Evolutionary conservation across 176 grass and related monocot genomes (phyloP), one percentile per base, ranked within the genome.

Genomic region (Oryza punctata): DNA sequence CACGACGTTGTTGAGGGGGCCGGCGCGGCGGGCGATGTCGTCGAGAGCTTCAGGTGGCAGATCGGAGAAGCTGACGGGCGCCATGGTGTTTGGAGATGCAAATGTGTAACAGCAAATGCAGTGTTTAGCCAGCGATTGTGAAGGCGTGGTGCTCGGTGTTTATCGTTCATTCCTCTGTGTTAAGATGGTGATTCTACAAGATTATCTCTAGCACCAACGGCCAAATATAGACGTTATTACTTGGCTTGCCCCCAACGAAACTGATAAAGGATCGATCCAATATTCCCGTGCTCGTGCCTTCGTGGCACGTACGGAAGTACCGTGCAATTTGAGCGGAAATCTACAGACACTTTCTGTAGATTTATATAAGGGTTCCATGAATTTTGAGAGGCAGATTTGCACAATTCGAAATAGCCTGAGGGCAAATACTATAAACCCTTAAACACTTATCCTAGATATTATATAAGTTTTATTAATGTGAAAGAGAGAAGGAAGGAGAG

Each of bases 171-270:
- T 54, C 18, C 5, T 21, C 50, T 19, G 50, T 54, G 30, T 54
- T 54, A 19, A 54, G 50, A 54, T 6, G 50, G 16, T 54, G 50
- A 54, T 54, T 54, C 50, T 54, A 54, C 50, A 16, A 54, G 50
- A 54, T 19, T 54, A 54, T 54, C 18, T 54, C 16, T 19, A 21
- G 1, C 16, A 54, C 50, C 16, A 54, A 54, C 50, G 4, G 46
- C 46, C 46, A 50, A 30, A 73, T n/a, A 15, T n/a, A 72, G 41
- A 25, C 1, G 6, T 33, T 33, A 33, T 23, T 5, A 27, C 41
- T 16, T 72, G 41, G 12, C 38, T 71, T 71, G 38, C 6, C 70
- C 70, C 23, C 41, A 72, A 72, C 70, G 70, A 10, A 72, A 46
- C 70, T 43, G 41, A 43, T 43, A 43, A 43, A 10, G 10, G 41